These are phyloP conservation scores for Blumeria graminis DNA, from an alignment of 2,329 filamentous ascomycete genomes.

Conservation along the genomic window DNA sequence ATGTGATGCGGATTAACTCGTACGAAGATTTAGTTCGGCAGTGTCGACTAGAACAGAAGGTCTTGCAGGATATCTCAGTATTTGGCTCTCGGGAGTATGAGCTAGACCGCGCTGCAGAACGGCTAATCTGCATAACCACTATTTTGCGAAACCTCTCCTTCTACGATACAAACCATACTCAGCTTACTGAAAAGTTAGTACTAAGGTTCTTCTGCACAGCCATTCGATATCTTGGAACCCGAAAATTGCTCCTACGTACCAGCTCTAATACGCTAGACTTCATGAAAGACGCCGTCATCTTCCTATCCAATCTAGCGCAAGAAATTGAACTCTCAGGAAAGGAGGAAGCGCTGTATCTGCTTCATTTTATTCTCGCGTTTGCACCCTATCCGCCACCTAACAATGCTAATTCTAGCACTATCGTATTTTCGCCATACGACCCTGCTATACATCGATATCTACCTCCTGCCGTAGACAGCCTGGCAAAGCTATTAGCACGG, in stretches of 20 bases:
- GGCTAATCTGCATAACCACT: constrained; percentile 72
- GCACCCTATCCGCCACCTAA: constrained; percentile 54
- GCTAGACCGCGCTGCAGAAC: constrained; percentile 65
- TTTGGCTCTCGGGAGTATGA: constrained; percentile 61
- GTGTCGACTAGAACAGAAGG: constrained; percentile 50
- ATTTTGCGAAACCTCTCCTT: constrained; percentile 88
- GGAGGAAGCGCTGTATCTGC: constrained; percentile 65
- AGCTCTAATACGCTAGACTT: constrained; percentile 77
- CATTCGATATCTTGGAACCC: constrained; percentile 70
- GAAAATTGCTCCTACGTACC: constrained; percentile 62
- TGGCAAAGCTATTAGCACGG: constrained; percentile 75
- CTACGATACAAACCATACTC: constrained; percentile 47
- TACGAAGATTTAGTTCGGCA: constrained; percentile 74
- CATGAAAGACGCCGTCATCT: constrained; percentile 82
- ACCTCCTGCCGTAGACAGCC: constrained; percentile 65
- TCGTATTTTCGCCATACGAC: constrained; percentile 63
- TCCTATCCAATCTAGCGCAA: constrained; percentile 71
- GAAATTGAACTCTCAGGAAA: constrained; percentile 59
- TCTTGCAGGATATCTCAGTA: constrained; percentile 44
- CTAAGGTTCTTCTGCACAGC: constrained; percentile 65
- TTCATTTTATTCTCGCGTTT: constrained; percentile 81
- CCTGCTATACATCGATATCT: constrained; percentile 68
- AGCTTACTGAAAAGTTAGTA: constrained; percentile 52
- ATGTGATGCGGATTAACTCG: constrained; percentile 56
- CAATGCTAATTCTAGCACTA: constrained; percentile 23